Percentiles rank a stretch among this genome's conserved stretches.
Conservation (phyloP, 345 rosid genomes). For the Aegle marmelos region DNA sequence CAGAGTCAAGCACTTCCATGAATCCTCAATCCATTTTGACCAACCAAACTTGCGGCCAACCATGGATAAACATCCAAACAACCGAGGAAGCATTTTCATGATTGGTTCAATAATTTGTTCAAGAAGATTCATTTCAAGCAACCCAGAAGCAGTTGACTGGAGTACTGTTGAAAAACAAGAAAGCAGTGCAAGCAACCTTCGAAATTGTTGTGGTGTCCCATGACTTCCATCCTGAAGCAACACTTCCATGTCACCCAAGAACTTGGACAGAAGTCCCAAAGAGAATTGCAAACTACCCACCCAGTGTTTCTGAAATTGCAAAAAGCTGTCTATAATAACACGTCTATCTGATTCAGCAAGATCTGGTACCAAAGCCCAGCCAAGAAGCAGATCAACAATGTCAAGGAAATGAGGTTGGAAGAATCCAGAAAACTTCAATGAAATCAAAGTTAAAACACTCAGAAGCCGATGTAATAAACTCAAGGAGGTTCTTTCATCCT, state of each 20-base stretch:
- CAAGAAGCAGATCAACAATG: conserved; percentile 87
- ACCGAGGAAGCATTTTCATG: conserved; percentile 68
- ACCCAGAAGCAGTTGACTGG: conserved; percentile 90
- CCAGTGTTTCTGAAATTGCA: conserved; percentile 97
- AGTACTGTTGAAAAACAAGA: conserved; percentile 83
- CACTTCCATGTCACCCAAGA: conserved; percentile 81
- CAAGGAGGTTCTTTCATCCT: conserved; percentile 91
- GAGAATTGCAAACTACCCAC: conserved; percentile 81
- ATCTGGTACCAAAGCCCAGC: conserved; percentile 91
- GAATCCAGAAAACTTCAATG: conserved; percentile 61
- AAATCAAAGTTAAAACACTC: conserved; percentile 65
- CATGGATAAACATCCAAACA: conserved; percentile 66
- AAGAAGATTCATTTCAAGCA: conserved; percentile 80
- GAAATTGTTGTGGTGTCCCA: conserved; percentile 71
- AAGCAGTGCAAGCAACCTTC: conserved; percentile 82
- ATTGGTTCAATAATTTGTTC: conserved; percentile 73
- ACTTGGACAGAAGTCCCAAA: conserved; percentile 68
- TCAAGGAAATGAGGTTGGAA: conserved; percentile 94
- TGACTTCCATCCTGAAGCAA: conserved; percentile 71
- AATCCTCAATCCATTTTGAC: conserved; percentile 79
- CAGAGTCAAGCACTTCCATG: conserved; percentile 88
- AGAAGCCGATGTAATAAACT: conserved; percentile 60
- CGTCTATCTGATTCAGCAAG: conserved; percentile 67
- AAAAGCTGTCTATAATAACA: conserved; percentile 76
- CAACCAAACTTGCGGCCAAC: conserved; percentile 87